Conservation (phyloP, 176 grass and related monocot genomes). For the Oryza longistaminata region DNA sequence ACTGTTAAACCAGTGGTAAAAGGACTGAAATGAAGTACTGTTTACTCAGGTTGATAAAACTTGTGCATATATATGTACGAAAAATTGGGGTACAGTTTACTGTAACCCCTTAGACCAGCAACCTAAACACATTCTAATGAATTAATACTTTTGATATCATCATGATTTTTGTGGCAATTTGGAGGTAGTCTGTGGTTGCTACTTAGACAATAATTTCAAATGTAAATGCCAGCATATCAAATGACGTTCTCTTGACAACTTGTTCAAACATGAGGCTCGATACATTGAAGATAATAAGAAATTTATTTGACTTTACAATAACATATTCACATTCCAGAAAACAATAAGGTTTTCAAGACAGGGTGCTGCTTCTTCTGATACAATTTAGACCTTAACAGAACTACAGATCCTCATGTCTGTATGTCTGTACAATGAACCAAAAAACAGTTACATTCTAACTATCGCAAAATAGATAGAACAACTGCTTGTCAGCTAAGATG, state of each 20-base stretch:
- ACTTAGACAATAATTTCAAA: background rate
- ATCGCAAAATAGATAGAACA: conserved; percentile 20
- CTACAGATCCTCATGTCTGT: background rate
- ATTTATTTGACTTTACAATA: background rate
- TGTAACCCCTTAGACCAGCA: background rate
- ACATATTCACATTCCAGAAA: background rate
- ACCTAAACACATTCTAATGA: background rate
- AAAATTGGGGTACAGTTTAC: background rate
- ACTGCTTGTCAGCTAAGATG: conserved; percentile 9
- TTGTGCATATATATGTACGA: background rate
- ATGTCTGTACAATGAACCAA: background rate
- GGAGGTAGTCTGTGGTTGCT: background rate
- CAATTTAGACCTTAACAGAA: background rate
- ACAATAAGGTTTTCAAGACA: background rate
- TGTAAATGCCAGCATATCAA: background rate
- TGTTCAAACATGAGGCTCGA: background rate
- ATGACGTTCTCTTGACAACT: background rate
- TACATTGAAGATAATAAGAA: background rate
- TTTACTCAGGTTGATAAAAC: background rate
- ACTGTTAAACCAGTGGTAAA: background rate
- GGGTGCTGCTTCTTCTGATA: background rate
- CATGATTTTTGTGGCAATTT: background rate
- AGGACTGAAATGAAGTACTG: background rate
- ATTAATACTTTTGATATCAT: background rate
- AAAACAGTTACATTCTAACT: background rate